These are phyloP conservation scores for Fusarium longipes DNA, from an alignment of 2,329 filamentous ascomycete genomes.

Conservation along the genomic window DNA sequence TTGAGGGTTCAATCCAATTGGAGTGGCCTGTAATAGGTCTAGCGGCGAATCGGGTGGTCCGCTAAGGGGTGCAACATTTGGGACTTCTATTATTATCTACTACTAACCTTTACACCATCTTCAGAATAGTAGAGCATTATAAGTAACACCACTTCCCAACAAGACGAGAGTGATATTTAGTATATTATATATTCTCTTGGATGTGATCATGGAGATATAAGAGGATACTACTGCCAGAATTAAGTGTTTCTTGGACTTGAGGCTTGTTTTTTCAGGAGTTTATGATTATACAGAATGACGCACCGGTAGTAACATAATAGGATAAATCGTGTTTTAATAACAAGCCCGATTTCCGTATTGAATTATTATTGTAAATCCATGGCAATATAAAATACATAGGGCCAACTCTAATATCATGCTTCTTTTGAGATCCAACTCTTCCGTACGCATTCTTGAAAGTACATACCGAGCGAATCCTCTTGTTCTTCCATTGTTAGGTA, in stretches of 20 bases:
- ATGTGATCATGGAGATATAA: neutral
- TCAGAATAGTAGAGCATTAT: too few relatives aligned
- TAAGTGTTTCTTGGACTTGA: neutral
- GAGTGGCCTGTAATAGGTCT: slow-evolving; percentile 28
- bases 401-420: neutral
- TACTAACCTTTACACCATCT: too few relatives aligned
- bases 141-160: neutral
- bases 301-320: neutral
- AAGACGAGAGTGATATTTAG: neutral
- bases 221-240: neutral
- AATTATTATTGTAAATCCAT: too few relatives aligned
- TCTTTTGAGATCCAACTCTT: neutral
- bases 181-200: too few relatives aligned
- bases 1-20: slow-evolving; percentile 43
- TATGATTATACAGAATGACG: neutral
- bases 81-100: slow-evolving; percentile 2
- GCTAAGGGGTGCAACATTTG: neutral
- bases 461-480: neutral
- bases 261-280: neutral
- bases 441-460: slow-evolving; percentile 1
- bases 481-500: neutral
- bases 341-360: too few relatives aligned
- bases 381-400: neutral
- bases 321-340: too few relatives aligned
- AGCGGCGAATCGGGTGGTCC: slow-evolving; percentile 24